Conservation (phyloP, 2,329 filamentous ascomycete species). For the Fusarium caatingaense region DNA sequence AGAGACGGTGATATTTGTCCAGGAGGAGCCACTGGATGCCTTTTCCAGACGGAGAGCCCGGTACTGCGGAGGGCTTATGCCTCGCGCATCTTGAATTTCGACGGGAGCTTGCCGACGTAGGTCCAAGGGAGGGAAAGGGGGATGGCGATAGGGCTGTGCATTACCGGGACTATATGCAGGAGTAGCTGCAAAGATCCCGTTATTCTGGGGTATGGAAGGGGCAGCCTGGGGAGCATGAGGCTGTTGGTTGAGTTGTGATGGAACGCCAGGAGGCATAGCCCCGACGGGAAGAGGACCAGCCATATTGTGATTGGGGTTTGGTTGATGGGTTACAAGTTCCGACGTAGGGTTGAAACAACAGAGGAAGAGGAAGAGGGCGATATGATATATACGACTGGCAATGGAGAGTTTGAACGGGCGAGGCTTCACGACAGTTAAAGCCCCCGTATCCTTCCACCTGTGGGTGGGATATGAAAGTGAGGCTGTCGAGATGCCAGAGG, state of each 20-base stretch:
- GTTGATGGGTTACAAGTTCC: slow-evolving; percentile 6
- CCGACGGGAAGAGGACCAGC: slow-evolving; percentile 6
- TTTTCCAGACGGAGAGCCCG: slow-evolving; percentile 58
- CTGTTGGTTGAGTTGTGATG: slow-evolving; percentile 18
- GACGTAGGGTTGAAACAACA: not conserved
- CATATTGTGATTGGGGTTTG: slow-evolving; percentile 26
- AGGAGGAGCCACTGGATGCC: slow-evolving; percentile 48
- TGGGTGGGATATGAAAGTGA: slow-evolving; percentile 29
- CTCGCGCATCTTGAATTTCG: slow-evolving; percentile 53
- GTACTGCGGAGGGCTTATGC: slow-evolving; percentile 53
- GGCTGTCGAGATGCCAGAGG: slow-evolving; percentile 34
- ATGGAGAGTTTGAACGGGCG: not conserved
- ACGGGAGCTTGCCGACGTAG: slow-evolving; percentile 31
- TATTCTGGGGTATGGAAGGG: slow-evolving; percentile 7
- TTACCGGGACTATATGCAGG: slow-evolving; percentile 16
- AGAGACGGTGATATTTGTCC: slow-evolving; percentile 53
- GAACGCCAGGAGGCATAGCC: slow-evolving; percentile 20
- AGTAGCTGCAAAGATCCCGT: slow-evolving; percentile 6
- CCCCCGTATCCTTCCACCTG: not conserved
- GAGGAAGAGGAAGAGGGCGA: slow-evolving; percentile 14
- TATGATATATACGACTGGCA: slow-evolving; percentile 33
- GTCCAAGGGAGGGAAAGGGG: slow-evolving; percentile 31
- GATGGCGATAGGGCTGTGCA: slow-evolving; percentile 12
- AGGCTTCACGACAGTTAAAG: not conserved
- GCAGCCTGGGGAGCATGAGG: slow-evolving; percentile 6